A percentile compares a stretch with the other conserved stretches of the same genome.
Evolutionary conservation across 768 basidiomycete genomes (phyloP).

Genomic region (Boletus rufocinnamomeus): DNA sequence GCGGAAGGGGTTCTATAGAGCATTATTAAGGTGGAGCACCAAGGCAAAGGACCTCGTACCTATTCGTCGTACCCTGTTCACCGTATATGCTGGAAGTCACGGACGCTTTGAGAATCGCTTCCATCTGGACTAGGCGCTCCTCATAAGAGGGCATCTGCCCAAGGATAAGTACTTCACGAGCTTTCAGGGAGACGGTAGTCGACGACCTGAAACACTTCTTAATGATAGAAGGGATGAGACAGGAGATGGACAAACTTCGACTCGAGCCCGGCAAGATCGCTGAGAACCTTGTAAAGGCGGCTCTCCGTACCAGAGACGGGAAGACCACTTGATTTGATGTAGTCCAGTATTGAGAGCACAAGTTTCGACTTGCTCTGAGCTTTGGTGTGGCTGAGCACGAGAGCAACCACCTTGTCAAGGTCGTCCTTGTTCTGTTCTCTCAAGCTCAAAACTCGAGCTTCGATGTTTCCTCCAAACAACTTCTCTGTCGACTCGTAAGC

Average conservation of each 20-base stretch:
- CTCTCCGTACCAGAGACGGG: constrained; percentile 77
- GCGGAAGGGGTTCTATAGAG: constrained; percentile 69
- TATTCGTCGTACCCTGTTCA: constrained; percentile 65
- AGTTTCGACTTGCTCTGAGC: constrained; percentile 91
- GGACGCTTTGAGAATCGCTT: constrained; percentile 85
- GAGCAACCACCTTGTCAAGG: constrained; percentile 80
- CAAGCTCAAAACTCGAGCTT: constrained; percentile 85
- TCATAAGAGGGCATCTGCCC: constrained; percentile 98
- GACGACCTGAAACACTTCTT: constrained; percentile 62
- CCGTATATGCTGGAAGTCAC: constrained; percentile 90
- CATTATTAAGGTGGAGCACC: constrained; percentile 2
- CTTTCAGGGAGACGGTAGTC: constrained; percentile 89
- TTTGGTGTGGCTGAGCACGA: constrained; percentile 95
- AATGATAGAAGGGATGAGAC: constrained; percentile 1
- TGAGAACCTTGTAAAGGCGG: constrained; percentile 72
- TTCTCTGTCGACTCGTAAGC: constrained; percentile 87
- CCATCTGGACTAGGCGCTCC: constrained; percentile 93
- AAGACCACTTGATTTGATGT: constrained; percentile 80
- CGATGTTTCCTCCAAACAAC: constrained; percentile 92
- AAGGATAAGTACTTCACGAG: constrained; percentile 94
- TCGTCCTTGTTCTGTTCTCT: constrained; percentile 93
- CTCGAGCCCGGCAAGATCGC: constrained; percentile 83
- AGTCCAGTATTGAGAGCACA: constrained; percentile 81
- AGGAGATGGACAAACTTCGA: constrained; percentile 60
- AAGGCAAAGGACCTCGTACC: constrained; percentile 40